These are phyloP conservation scores for Naganishia sp. DNA, from an alignment of 1,284 basidiomycete genomes.

Conservation along the genomic window DNA sequence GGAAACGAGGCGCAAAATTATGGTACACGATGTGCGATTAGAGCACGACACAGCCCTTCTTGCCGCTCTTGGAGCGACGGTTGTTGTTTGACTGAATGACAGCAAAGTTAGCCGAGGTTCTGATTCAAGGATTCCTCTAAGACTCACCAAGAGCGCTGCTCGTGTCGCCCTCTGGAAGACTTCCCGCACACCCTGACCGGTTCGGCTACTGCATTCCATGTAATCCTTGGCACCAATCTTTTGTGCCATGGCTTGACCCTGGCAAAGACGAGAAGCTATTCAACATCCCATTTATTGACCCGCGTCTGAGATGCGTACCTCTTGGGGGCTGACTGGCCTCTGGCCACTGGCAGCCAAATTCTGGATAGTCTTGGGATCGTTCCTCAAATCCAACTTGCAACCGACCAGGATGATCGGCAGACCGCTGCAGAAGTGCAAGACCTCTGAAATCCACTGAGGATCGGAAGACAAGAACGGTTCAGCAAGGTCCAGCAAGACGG, in stretches of 20 bases:
- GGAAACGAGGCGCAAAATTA: not conserved
- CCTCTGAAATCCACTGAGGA: constrained; percentile 85
- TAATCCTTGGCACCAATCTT: constrained; percentile 87
- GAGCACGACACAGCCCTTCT: constrained; percentile 58
- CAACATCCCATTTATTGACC: not conserved
- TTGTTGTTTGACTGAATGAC: constrained; percentile 31
- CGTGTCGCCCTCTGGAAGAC: constrained; percentile 88
- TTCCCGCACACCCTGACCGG: constrained; percentile 84
- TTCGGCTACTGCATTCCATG: constrained; percentile 87
- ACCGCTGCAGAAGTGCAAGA: constrained; percentile 85
- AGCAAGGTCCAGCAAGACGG: not conserved
- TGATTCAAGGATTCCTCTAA: too few relatives aligned
- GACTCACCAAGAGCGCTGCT: constrained; percentile 64
- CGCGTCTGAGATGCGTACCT: constrained; percentile 57
- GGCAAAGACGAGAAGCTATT: constrained; percentile 12
- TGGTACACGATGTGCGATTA: constrained; percentile 47
- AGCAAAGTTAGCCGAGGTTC: not conserved
- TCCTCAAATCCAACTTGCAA: constrained; percentile 86
- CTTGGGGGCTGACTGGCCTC: constrained; percentile 73
- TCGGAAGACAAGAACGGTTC: constrained; percentile 18
- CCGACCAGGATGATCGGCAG: constrained; percentile 87
- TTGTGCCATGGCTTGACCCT: constrained; percentile 83
- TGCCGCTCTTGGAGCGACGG: constrained; percentile 38
- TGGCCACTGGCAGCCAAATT: constrained; percentile 79
- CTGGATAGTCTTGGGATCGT: constrained; percentile 74